These are phyloP conservation scores for Fusarium continuum DNA, from an alignment of 2,329 filamentous ascomycete genomes.

Conservation along the genomic window DNA sequence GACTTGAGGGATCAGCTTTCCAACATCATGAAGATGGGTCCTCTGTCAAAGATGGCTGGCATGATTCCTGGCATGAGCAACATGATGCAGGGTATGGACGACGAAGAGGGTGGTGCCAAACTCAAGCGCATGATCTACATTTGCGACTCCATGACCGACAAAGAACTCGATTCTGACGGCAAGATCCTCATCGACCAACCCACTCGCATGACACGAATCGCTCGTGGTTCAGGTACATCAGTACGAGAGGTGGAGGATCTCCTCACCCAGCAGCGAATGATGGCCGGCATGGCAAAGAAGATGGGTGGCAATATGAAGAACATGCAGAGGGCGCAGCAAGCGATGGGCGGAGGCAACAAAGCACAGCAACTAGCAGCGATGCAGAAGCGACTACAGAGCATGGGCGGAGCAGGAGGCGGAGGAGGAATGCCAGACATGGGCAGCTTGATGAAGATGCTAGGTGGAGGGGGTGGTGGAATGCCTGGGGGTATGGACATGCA, in stretches of 20 bases:
- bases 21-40: constrained; percentile 99
- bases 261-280: constrained; percentile 97
- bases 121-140: constrained; percentile 99
- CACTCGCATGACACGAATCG: constrained; percentile 90
- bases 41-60: constrained; percentile 94
- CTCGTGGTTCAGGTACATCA: constrained; percentile 86
- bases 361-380: constrained; percentile 94
- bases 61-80: constrained; percentile 97
- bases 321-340: constrained; percentile 91
- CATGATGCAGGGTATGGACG: constrained; percentile 96
- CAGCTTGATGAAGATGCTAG: constrained; percentile 91
- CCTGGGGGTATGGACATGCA: constrained; percentile 79
- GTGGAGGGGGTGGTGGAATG: constrained; percentile 70
- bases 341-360: constrained; percentile 90
- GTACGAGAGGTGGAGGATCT: constrained; percentile 95
- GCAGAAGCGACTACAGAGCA: constrained; percentile 93
- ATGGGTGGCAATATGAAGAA: constrained; percentile 98
- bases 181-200: constrained; percentile 94
- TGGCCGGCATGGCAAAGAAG: constrained; percentile 99
- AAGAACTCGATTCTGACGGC: constrained; percentile 94
- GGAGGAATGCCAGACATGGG: constrained; percentile 83
- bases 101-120: constrained; percentile 93
- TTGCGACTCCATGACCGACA: constrained; percentile 96
- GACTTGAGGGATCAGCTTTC: constrained; percentile 94
- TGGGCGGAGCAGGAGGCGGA: constrained; percentile 78